Evolutionary conservation across 169 alveolate species (phyloP).

Genomic region (Cryptosporidium canis): DNA sequence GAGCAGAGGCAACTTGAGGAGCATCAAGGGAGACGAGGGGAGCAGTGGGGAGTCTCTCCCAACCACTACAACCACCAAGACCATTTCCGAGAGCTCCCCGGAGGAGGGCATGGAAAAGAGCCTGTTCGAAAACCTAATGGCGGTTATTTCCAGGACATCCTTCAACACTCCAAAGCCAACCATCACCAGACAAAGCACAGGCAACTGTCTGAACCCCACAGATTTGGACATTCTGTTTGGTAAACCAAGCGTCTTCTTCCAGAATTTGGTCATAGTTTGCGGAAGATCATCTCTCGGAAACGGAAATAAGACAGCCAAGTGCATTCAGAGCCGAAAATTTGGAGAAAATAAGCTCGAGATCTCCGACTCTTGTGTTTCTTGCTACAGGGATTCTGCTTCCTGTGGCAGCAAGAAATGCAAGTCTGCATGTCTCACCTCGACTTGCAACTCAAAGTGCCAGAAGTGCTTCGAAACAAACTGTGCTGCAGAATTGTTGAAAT

Average conservation of each 20-base stretch:
- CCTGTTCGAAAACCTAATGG: background rate
- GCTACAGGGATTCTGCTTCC: slow-evolving; percentile 40
- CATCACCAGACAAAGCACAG: slow-evolving; percentile 22
- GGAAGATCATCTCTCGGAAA: slow-evolving; percentile 68
- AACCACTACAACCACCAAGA: slow-evolving; percentile 15
- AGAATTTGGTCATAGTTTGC: slow-evolving; percentile 22
- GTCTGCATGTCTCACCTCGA: slow-evolving; percentile 46
- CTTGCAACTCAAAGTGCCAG: slow-evolving; percentile 53
- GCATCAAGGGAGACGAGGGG: background rate
- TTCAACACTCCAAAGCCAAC: slow-evolving; percentile 33
- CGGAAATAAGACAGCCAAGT: slow-evolving; percentile 13
- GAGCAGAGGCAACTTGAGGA: background rate
- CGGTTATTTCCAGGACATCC: background rate
- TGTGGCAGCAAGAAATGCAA: slow-evolving; percentile 65
- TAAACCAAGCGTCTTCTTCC: background rate
- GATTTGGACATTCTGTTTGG: slow-evolving; percentile 27
- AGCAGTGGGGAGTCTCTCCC: background rate
- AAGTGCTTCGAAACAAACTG: slow-evolving; percentile 44
- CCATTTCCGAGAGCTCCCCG: background rate
- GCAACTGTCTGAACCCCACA: slow-evolving; percentile 11
- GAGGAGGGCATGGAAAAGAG: background rate
- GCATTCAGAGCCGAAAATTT: background rate
- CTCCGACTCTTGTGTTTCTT: slow-evolving; percentile 23
- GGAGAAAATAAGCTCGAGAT: background rate
- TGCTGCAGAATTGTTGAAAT: background rate